Base-by-base conservation (phyloP, 2,329 filamentous ascomycete genomes). In the Coleophoma cylindrospora region DNA sequence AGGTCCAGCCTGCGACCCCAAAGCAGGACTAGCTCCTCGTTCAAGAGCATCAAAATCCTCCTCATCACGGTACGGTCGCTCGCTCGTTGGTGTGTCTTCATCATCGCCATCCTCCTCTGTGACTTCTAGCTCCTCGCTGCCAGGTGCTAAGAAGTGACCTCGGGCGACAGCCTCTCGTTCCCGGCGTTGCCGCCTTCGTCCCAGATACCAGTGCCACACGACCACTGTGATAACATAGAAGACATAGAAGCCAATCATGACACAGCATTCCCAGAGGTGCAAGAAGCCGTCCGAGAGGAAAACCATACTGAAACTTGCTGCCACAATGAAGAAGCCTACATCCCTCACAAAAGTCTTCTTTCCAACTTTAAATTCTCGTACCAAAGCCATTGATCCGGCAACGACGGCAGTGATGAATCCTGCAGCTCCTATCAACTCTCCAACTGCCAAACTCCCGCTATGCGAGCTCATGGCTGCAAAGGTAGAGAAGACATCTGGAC, bases 381-480 rank as follows among this genome's bases (percentile, higher is more conserved):
- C 91, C 49, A 99, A 71, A 13, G 92, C 94, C 94, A 99, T 99
- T 50, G 91, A 95, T 14, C 94, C 94, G 5, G 92, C 91, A 34
- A 99, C 94, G 15, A 99, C 92, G 2, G 91, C 88, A 1, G 91
- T 95, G 67, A 99, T 99, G 71, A 99, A 99, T 55, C 89, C 84
- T 34, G 94, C 94, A 11, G 94, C 94, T 34, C 94, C 94, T 48
- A 99, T 90, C 46, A 99, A 76, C 71, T 99, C 94, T 43, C 94
- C 94, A 38, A 99, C 84, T 1, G 94, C 94, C 76, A 99, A 81
- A 72, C 91, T 95, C n/a, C 92, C 92, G 66, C 91, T 96, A 64
- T 97, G 90, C 21, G 91, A 96, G 63, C 85, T 86, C 90, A 99
- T 97, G 59, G 94, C 95, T 14, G 94, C 94, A 70, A 99, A 97